A percentile compares a stretch with the other conserved stretches of the same genome.
phyloP scores from a whole-genome alignment of 257 asterid species.

The Coffea eugenioides region DNA sequence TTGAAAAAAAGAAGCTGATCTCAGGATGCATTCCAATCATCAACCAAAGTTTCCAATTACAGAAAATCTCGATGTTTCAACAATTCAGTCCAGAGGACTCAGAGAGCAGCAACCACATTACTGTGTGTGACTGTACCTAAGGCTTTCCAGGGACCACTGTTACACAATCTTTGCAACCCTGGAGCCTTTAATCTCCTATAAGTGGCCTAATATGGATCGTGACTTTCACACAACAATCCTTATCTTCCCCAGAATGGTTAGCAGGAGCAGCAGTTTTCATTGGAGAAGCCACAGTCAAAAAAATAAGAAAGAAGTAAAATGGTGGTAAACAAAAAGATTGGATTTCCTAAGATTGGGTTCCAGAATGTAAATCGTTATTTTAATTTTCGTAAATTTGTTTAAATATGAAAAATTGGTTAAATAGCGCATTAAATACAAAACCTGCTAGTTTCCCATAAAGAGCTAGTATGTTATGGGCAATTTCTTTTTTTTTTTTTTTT shows the following conservation, averaged over 20 bases:
- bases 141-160: conserved; percentile 78
- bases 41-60: conserved; percentile 15
- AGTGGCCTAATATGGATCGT: conserved; percentile 95
- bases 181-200: conserved; percentile 91
- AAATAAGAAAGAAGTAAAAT: not conserved
- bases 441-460: no score
- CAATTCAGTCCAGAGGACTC: conserved; percentile 10
- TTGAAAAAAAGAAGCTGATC: not conserved
- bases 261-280: conserved; percentile 71
- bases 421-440: no score
- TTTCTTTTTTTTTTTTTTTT: no score
- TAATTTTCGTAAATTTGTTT: no score
- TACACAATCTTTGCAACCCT: conserved; percentile 97
- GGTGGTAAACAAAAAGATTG: conserved; percentile 11
- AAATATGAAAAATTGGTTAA: no score
- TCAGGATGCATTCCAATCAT: conserved; percentile 22
- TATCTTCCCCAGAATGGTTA: conserved; percentile 67
- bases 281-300: conserved; percentile 7
- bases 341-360: not conserved
- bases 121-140: conserved; percentile 56
- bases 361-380: no score
- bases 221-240: conserved; percentile 96
- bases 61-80: conserved; percentile 19
- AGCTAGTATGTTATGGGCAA: no score
- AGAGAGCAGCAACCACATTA: conserved; percentile 43